A percentile compares a stretch with the other conserved stretches of the same genome.
Conservation (phyloP, 768 basidiomycete genomes). For the Rhodocollybia butyracea region DNA sequence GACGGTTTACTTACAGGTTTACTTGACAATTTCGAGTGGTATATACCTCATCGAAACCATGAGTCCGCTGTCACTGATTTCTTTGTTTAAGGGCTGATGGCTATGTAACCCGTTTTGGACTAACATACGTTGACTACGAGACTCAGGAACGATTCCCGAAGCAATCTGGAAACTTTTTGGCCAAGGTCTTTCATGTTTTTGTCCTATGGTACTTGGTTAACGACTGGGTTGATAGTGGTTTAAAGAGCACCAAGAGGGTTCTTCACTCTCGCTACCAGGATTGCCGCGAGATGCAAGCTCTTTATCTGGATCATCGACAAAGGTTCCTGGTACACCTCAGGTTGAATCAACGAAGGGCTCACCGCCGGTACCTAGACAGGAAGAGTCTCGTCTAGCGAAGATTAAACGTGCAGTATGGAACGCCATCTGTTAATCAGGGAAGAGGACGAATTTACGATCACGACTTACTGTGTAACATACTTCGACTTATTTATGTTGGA, state of each 20-base stretch:
- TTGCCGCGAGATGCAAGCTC: not conserved
- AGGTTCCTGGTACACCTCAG: not conserved
- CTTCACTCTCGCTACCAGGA: not conserved
- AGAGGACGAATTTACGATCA: not conserved
- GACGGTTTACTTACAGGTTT: constrained; percentile 38
- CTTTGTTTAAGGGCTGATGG: constrained; percentile 53
- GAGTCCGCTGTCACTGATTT: not conserved
- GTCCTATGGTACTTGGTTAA: not conserved
- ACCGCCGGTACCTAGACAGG: not conserved
- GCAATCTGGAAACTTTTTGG: constrained; percentile 54
- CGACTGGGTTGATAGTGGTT: constrained; percentile 33
- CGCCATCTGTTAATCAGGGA: not conserved
- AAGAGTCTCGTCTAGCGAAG: not conserved
- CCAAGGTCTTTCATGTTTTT: constrained; percentile 35
- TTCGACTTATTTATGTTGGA: no score
- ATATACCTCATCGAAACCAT: constrained; percentile 11
- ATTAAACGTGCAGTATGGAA: not conserved
- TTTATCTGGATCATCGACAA: constrained; percentile 1
- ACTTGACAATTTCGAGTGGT: constrained; percentile 73
- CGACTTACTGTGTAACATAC: no score
- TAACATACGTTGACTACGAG: constrained; percentile 69
- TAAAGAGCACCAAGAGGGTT: constrained; percentile 23
- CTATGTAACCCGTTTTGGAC: constrained; percentile 64
- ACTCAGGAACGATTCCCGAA: constrained; percentile 68
- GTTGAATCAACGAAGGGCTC: not conserved